Conservation (phyloP, 2,329 filamentous ascomycete genomes). For the Dichotomopilus funicola region DNA sequence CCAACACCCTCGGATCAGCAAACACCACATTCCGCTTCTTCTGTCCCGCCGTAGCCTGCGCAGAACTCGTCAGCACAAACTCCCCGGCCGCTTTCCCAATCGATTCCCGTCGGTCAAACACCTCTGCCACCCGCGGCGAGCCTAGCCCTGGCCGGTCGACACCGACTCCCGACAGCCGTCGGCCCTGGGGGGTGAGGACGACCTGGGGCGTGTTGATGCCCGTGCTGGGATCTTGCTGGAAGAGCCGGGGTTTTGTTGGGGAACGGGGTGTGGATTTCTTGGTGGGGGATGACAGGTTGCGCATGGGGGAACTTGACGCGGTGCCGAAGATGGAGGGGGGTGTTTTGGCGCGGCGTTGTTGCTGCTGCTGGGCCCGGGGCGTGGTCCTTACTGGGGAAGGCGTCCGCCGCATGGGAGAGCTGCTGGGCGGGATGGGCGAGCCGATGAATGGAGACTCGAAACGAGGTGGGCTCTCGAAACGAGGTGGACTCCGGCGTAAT, state of each 20-base stretch:
- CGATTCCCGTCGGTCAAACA: slow-evolving; percentile 64
- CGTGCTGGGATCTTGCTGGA: slow-evolving; percentile 47
- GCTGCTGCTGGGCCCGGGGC: slow-evolving; percentile 4
- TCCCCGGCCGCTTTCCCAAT: slow-evolving; percentile 59
- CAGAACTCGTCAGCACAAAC: slow-evolving; percentile 51
- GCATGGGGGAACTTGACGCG: slow-evolving; percentile 26
- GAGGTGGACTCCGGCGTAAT: slow-evolving; percentile 43
- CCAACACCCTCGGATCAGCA: slow-evolving; percentile 56
- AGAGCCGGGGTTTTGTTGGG: slow-evolving; percentile 35
- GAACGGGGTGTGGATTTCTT: slow-evolving; percentile 28
- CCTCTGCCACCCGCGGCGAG: slow-evolving; percentile 64
- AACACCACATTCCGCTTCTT: slow-evolving; percentile 50
- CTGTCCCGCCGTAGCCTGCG: slow-evolving; percentile 19
- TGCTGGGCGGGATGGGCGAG: slow-evolving; percentile 15
- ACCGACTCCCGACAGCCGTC: slow-evolving; percentile 61
- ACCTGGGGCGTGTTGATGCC: slow-evolving; percentile 57
- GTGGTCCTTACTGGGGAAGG: slow-evolving; percentile 12
- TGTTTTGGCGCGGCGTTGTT: slow-evolving; percentile 14
- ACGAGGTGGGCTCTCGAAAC: slow-evolving; percentile 31
- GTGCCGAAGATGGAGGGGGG: slow-evolving; percentile 23
- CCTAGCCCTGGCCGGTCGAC: slow-evolving; percentile 65
- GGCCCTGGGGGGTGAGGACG: slow-evolving; percentile 53
- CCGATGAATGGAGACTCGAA: slow-evolving; percentile 37
- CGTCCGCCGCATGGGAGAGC: slow-evolving; percentile 12
- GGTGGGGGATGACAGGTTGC: slow-evolving; percentile 18